Base-by-base conservation (phyloP, 768 basidiomycete species). In the Boletus sp. region DNA sequence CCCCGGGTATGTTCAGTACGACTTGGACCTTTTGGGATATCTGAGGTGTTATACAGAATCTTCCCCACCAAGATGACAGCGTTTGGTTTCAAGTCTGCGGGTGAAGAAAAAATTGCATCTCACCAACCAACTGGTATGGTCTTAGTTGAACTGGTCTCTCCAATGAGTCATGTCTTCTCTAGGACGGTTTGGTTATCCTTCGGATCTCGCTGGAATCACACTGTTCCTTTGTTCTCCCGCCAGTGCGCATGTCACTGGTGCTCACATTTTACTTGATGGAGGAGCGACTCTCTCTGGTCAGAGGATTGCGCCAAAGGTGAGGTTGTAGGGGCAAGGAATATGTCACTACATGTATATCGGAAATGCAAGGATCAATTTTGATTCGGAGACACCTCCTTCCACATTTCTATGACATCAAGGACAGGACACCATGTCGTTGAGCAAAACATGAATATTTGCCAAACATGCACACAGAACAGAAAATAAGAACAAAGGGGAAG, bases 21-120 rank as follows among this genome's bases (percentile, higher is more conserved):
- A 4, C 1, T 19, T 50, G 1, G 29, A 17, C 17, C 15, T 42
- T 45, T 3, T 21, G 6, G 30, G 23, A 33, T 34, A 23, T 41
- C 43, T 56, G 40, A 58, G 8, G 11, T 19, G 21, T 13, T 29
- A 15, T 33, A 5, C 58, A 86, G 86, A 2, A 71, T 90, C 13
- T 93, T 89, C 73, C 88, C 88, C 0, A 87, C 86, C 43, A 90
- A 87, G 73, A 92, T 93, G 90, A 92, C 90, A 1, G 82, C 87
- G 0, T 90, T 75, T 47, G 86, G 83, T 4, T 72, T 90, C 59
- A 80, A 82, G 60, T 75, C 65, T 2, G 70, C 70, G 3, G 84
- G 86, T 7, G 80, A 81, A 54, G 78, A 80, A 23, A 71, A 62
- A 8, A 78, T 88, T 54, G 75, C 74, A 37, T 65, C 74, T 1